These are phyloP conservation scores for Stephania japonica DNA, from an alignment of 164 flowering plant genomes.

Conservation along the genomic window DNA sequence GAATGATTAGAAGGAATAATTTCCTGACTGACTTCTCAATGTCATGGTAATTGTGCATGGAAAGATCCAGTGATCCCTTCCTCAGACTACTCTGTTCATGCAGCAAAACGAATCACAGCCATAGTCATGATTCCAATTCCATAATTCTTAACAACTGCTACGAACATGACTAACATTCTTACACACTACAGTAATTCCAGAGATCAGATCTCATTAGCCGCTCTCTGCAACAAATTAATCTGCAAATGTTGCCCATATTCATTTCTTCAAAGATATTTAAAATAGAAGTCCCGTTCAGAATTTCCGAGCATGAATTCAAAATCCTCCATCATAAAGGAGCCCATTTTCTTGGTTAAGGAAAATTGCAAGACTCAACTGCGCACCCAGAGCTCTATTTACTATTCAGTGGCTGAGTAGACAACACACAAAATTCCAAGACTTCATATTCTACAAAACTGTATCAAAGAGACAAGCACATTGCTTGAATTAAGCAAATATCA, in stretches of 20 bases:
- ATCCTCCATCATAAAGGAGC: not conserved
- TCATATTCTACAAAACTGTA: no score
- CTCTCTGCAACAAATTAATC: not conserved
- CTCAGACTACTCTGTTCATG: not conserved
- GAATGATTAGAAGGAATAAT: not conserved
- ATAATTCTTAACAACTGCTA: not conserved
- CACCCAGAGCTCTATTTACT: not conserved
- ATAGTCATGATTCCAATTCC: not conserved
- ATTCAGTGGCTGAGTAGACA: not conserved
- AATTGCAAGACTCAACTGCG: no score
- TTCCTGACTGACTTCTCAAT: no score
- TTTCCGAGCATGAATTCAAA: not conserved
- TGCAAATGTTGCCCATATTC: not conserved
- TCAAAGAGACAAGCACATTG: no score
- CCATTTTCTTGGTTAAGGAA: not conserved
- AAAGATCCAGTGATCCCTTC: not conserved
- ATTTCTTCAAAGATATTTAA: not conserved
- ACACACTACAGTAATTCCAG: not conserved
- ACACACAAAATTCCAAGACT: not conserved
- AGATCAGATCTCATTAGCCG: not conserved
- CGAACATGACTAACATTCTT: not conserved
- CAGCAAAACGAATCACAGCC: no score
- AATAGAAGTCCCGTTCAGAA: not conserved
- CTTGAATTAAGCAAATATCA: no score
- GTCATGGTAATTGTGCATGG: not conserved